phyloP scores from a whole-genome alignment of 2,329 filamentous ascomycete species.

The Pleoardoris graminearum region DNA sequence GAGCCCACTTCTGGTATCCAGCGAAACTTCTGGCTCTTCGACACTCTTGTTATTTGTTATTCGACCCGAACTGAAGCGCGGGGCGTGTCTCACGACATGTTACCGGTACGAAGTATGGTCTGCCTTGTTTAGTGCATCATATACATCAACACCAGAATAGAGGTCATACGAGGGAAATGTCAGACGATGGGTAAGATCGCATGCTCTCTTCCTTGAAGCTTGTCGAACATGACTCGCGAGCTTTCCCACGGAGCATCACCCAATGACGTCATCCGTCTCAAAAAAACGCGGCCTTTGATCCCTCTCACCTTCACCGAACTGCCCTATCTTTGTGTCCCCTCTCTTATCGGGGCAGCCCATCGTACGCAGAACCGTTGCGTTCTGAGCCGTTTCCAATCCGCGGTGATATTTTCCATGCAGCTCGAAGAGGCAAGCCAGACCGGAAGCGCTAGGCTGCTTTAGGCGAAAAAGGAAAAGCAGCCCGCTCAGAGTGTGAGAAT shows the following conservation, averaged over 20 bases:
- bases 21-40: neutral
- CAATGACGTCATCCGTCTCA: neutral
- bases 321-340: neutral
- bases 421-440: neutral
- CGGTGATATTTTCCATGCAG: neutral
- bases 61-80: neutral
- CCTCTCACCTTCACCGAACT: neutral
- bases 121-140: neutral
- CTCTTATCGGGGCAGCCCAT: neutral
- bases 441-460: neutral
- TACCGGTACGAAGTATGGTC: neutral
- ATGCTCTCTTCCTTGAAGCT: neutral
- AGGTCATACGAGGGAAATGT: no score
- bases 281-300: conserved; percentile 4
- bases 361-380: neutral
- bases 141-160: neutral
- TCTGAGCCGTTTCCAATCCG: neutral
- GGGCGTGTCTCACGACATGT: neutral
- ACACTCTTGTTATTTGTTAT: neutral
- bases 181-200: neutral
- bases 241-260: neutral
- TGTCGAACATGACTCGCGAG: neutral
- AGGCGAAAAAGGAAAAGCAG: neutral
- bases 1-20: neutral
- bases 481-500: neutral